Base-by-base conservation (phyloP, 257 asterid species). In the Fraxinus americana region DNA sequence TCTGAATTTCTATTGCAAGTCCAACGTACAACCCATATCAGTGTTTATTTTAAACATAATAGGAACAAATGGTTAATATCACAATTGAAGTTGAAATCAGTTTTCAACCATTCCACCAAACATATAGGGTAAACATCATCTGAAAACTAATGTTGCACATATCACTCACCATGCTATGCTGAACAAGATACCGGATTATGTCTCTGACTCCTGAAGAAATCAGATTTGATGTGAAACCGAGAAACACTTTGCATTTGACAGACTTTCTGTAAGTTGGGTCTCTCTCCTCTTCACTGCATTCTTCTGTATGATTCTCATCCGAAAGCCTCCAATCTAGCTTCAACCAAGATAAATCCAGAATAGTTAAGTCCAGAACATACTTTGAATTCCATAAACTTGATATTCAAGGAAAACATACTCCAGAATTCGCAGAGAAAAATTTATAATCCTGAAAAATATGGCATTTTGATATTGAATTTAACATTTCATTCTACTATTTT, bases 261-360 rank as follows among this genome's bases (percentile, higher is more conserved):
- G 97, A 89, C 67, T 85, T 85, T 72, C 99, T 86, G 82, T 85
- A 91, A 34, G 79, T 81, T 25, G 79, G 84, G 43, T 86, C 88
- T 72, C 84, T 88, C 85, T 89, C 97, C 83, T 89, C 94, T 71
- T 89, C 89, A 17, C 85, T 75, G 88, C 96, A 88, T 83, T 89
- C 93, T 72, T 93, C 98, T 0, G 79, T 68, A 17, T 77, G 83
- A 78, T 77, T 57, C 87, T 95, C 99, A 75, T 93, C 89, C 17
- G 93, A 89, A 21, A 95, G 99, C 92, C 94, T 93, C 99, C 99
- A 95, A 77, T 89, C 92, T 84, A 91, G 89, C 99, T 95, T 91
- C 89, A 88, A 82, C 78, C 83, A 82, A 77, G 76, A 41, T 29
- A 79, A 79, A 67, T 32, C 17, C 50, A 78, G 13, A 34, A 41